Percentiles rank a stretch among this genome's conserved stretches.
These are phyloP conservation scores for Curvularia hawaiiensis DNA, from an alignment of 2,329 filamentous ascomycete genomes.

Conservation along the genomic window DNA sequence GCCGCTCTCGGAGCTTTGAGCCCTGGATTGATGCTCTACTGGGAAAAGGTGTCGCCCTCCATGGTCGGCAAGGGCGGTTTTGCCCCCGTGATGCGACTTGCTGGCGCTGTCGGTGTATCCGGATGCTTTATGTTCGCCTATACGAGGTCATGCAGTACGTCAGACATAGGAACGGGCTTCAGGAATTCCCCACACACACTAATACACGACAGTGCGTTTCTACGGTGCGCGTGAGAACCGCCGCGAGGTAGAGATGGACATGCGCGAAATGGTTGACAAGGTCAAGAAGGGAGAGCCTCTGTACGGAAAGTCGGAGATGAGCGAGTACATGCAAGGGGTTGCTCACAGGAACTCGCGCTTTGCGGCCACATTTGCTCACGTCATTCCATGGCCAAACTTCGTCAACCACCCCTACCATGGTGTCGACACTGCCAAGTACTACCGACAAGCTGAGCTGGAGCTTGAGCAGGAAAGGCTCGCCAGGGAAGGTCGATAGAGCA, in stretches of 20 bases:
- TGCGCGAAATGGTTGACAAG: slow-evolving; percentile 96
- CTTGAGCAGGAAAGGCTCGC: slow-evolving; percentile 72
- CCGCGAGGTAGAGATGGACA: slow-evolving; percentile 92
- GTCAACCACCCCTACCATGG: slow-evolving; percentile 90
- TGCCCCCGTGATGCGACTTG: slow-evolving; percentile 79
- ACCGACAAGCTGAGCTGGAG: slow-evolving; percentile 91
- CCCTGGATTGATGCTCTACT: slow-evolving; percentile 74
- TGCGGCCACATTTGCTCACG: slow-evolving; percentile 79
- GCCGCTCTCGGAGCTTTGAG: slow-evolving; percentile 70
- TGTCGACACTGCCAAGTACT: slow-evolving; percentile 98
- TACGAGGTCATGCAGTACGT: slow-evolving; percentile 80
- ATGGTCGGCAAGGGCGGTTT: slow-evolving; percentile 84
- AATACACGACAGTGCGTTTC: slow-evolving; percentile 73
- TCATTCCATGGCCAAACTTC: slow-evolving; percentile 97
- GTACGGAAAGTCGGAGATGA: slow-evolving; percentile 80
- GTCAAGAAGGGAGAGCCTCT: slow-evolving; percentile 90
- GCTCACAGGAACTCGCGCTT: slow-evolving; percentile 93
- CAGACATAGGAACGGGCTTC: background rate
- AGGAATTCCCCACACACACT: slow-evolving; percentile 2
- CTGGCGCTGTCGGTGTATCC: slow-evolving; percentile 71
- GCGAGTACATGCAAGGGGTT: slow-evolving; percentile 91
- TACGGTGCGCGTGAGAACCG: slow-evolving; percentile 94
- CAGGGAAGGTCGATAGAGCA: slow-evolving; percentile 14
- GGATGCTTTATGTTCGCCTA: slow-evolving; percentile 88
- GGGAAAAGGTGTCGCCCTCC: slow-evolving; percentile 86